Evolutionary conservation across 495 filamentous ascomycete genomes (phyloP), one percentile per base, ranked within the genome.

Genomic region (Acidiella bohemica): DNA sequence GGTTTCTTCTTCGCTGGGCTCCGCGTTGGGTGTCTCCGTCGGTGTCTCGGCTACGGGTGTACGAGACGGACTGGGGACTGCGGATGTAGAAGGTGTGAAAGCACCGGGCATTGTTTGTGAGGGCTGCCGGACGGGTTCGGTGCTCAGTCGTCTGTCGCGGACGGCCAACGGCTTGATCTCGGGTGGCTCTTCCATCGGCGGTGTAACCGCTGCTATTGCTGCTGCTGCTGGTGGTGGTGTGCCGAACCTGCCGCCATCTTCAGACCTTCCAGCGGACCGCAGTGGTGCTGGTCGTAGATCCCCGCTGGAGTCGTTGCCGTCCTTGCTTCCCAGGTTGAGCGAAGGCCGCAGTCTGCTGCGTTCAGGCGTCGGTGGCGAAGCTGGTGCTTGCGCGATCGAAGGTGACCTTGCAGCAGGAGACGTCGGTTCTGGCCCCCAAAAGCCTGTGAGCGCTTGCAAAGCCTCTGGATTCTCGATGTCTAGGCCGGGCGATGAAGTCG

Each of bases 401-500:
- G n/a, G n/a, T n/a, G n/a, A n/a, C n/a, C n/a, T n/a, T n/a, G n/a
- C n/a, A n/a, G n/a, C n/a, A n/a, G n/a, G 22, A n/a, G 39, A 9
- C 5, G 32, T 17, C 22, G 17, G 29, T 12, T 46, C 47, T 4
- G 41, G 41, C 25, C 41, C 47, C 47, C 44, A 45, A 30, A 29
- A 50, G 10, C 14, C 13, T 20, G 35, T 37, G 1, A 46, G 10
- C 0, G 47, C 41, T 5, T n/a, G 36, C 16, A 50, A 20, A 4
- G 35, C 42, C 6, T 28, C 47, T 12, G 47, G 35, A 40, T 45
- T 36, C 4, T 14, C 42, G 2, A 38, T 10, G 23, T 42, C 46
- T 10, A 49, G 5, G 18, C 40, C 46, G 17, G 46, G 32, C 3
- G 46, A 44, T 13, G 46, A 49, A 13, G 40, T n/a, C n/a, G n/a